Conservation (phyloP, 495 filamentous ascomycete genomes). For the Wilcoxina mikolae region DNA sequence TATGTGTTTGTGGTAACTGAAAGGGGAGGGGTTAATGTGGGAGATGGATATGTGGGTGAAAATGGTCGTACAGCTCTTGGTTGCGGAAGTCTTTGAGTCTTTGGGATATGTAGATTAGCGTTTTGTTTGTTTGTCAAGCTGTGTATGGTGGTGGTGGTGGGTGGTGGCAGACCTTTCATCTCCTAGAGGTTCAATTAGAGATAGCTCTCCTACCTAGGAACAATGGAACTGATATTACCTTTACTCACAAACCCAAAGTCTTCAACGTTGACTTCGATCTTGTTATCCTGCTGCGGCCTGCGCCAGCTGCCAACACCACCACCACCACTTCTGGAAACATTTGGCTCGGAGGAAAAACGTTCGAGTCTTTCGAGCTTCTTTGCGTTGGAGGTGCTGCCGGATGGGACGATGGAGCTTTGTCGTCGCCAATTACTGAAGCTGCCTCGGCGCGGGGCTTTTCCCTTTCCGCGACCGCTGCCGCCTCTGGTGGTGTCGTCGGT, state of each 20-base stretch:
- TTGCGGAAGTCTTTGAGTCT: conserved; percentile 23
- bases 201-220: conserved; percentile 6
- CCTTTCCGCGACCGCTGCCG: neutral
- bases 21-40: conserved; percentile 2
- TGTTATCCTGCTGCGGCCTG: neutral
- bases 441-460: neutral
- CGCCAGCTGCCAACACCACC: neutral
- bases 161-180: conserved; percentile 23
- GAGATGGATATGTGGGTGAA: neutral
- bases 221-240: conserved; percentile 10
- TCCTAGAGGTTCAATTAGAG: conserved; percentile 10
- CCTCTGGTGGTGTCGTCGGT: neutral
- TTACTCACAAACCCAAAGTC: conserved; percentile 28
- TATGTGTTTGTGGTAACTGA: conserved; percentile 66
- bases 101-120: conserved; percentile 1
- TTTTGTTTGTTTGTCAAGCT: neutral
- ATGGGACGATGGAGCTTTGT: neutral
- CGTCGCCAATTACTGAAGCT: conserved; percentile 6
- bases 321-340: neutral
- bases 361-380: conserved; percentile 7
- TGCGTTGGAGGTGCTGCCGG: neutral
- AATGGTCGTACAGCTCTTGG: conserved; percentile 20
- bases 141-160: no score
- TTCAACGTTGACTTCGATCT: conserved; percentile 9
- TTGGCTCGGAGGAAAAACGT: neutral